Evolutionary conservation across 78 protist species (phyloP).

Genomic region (Trichosphaerium sp.): DNA sequence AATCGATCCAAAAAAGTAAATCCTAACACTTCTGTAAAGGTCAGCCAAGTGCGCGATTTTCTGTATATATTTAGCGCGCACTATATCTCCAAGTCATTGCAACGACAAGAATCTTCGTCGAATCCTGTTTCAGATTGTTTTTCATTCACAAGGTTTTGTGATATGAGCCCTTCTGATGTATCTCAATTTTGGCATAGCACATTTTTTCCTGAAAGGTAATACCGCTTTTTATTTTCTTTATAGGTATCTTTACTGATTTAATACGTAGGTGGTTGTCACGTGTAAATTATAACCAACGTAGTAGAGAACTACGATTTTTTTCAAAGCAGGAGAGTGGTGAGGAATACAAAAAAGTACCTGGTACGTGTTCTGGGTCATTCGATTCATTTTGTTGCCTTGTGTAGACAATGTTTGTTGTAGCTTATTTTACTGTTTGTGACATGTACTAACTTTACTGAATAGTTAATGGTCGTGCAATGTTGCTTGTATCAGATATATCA

Average conservation of each 20-base stretch:
- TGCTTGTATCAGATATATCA: too few relatives aligned
- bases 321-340: not conserved
- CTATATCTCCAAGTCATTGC: not conserved
- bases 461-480: too few relatives aligned
- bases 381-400: too few relatives aligned
- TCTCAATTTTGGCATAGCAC: not conserved
- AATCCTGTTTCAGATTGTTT: too few relatives aligned
- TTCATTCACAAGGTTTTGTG: slow-evolving; percentile 15
- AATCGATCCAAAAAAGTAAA: not conserved
- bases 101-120: too few relatives aligned
- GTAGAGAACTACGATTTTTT: not conserved
- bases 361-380: too few relatives aligned
- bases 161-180: slow-evolving; percentile 25
- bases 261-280: not conserved
- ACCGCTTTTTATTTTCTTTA: not conserved
- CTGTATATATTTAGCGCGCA: not conserved
- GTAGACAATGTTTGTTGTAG: too few relatives aligned
- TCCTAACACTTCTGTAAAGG: not conserved
- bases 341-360: too few relatives aligned
- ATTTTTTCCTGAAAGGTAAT: too few relatives aligned
- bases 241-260: not conserved
- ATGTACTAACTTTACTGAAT: too few relatives aligned
- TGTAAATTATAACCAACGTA: not conserved
- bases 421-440: too few relatives aligned
- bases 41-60: not conserved